Conservation (phyloP, 2,329 filamentous ascomycete genomes). For the Penicillium sp. region DNA sequence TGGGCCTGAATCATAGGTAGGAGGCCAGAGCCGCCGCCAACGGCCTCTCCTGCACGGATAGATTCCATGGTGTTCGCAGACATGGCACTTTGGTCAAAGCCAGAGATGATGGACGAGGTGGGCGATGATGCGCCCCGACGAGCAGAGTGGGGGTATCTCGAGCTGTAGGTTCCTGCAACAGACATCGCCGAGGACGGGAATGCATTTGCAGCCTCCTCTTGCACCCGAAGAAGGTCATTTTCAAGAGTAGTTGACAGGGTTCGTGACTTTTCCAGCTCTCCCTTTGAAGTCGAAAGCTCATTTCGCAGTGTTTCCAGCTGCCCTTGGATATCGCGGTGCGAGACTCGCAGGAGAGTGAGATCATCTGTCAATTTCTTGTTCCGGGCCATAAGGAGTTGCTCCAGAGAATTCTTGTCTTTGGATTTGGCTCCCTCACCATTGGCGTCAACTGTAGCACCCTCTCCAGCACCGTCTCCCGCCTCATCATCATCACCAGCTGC, state of each 20-base stretch:
- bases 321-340: slow-evolving; percentile 79
- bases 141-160: slow-evolving; percentile 64
- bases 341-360: slow-evolving; percentile 82
- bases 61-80: slow-evolving; percentile 48
- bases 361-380: slow-evolving; percentile 97
- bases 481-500: slow-evolving; percentile 66
- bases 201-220: slow-evolving; percentile 71
- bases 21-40: slow-evolving; percentile 74
- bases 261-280: slow-evolving; percentile 75
- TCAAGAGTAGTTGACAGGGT: slow-evolving; percentile 82
- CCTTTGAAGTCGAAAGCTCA: slow-evolving; percentile 71
- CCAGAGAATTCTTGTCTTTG: slow-evolving; percentile 66
- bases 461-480: slow-evolving; percentile 37
- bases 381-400: slow-evolving; percentile 79
- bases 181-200: slow-evolving; percentile 81
- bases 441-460: slow-evolving; percentile 18
- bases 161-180: slow-evolving; percentile 82
- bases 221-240: slow-evolving; percentile 78
- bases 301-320: slow-evolving; percentile 73
- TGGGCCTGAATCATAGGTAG: slow-evolving; percentile 97
- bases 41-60: slow-evolving; percentile 56
- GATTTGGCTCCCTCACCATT: slow-evolving; percentile 49
- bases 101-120: slow-evolving; percentile 95
- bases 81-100: slow-evolving; percentile 64
- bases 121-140: slow-evolving; percentile 68